phyloP scores from a whole-genome alignment of 192 early-diverging fungal species.

The Podila verticillata region DNA sequence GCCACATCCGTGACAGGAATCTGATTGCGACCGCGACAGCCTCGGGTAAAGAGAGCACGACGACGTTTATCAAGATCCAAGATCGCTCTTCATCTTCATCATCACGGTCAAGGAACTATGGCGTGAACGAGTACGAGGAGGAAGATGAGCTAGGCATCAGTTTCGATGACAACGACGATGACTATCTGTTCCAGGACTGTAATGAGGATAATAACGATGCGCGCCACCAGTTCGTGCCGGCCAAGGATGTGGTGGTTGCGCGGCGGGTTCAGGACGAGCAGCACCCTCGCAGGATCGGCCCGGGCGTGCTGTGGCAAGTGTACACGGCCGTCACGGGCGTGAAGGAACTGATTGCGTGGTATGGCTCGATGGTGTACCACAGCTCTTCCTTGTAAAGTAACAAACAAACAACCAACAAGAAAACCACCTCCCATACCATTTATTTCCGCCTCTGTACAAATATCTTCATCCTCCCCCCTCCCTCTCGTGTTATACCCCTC shows the following conservation, averaged over 20 bases:
- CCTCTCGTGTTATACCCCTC: no score
- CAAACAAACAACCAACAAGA: not conserved
- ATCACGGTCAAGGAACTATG: not conserved
- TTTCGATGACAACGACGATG: not conserved
- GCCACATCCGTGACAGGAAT: not conserved
- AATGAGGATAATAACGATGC: not conserved
- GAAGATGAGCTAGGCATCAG: not conserved
- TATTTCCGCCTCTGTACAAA: not conserved
- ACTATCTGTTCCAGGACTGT: not conserved
- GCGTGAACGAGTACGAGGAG: constrained; percentile 11
- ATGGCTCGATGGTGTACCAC: constrained; percentile 50
- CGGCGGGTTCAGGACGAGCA: constrained; percentile 5
- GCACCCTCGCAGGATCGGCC: not conserved
- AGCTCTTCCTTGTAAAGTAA: constrained; percentile 37
- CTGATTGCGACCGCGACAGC: constrained; percentile 22
- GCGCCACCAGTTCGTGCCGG: constrained; percentile 6
- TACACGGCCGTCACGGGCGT: constrained; percentile 49
- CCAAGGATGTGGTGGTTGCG: constrained; percentile 21
- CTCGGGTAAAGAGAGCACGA: constrained; percentile 14
- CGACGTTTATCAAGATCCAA: constrained; percentile 44
- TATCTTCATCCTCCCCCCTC: no score
- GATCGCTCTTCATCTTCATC: constrained; percentile 1
- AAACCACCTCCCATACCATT: no score
- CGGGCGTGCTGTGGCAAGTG: constrained; percentile 38
- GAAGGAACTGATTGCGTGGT: constrained; percentile 47